Evolutionary conservation across 2,329 filamentous ascomycete genomes (phyloP).

Genomic region (Zasmidium citrigriseum): DNA sequence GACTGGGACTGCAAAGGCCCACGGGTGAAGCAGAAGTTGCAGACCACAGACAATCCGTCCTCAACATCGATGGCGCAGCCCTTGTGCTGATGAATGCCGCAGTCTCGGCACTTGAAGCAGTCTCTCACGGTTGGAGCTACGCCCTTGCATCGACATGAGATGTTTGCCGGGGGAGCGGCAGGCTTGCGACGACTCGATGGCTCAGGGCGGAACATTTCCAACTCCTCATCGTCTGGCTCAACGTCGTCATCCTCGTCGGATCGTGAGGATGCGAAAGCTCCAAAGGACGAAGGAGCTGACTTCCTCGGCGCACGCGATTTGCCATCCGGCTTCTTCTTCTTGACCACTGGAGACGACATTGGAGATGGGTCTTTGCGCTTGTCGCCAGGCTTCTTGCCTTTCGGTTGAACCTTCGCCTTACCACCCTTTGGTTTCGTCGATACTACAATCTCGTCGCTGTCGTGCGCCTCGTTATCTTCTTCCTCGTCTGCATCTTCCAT

Average conservation of each 20-base stretch:
- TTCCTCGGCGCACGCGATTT: background rate
- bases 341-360: background rate
- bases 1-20: background rate
- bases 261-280: background rate
- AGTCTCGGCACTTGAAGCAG: conserved; percentile 9
- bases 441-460: conserved; percentile 1
- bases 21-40: conserved; percentile 9
- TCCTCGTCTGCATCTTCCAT: background rate
- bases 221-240: background rate
- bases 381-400: background rate
- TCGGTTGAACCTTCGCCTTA: background rate
- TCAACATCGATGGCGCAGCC: conserved; percentile 1
- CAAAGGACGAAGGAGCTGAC: background rate
- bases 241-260: background rate
- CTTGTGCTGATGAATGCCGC: conserved; percentile 6
- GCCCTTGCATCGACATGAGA: conserved; percentile 1
- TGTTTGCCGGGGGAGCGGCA: background rate
- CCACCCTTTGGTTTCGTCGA: background rate
- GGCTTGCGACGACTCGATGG: background rate
- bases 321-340: background rate
- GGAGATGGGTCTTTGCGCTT: background rate
- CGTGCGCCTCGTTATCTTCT: background rate
- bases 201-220: too few relatives aligned
- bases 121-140: background rate
- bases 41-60: background rate